Conservation (phyloP, 352 stramenopile species). For the Thalassiosira mediterranea region DNA sequence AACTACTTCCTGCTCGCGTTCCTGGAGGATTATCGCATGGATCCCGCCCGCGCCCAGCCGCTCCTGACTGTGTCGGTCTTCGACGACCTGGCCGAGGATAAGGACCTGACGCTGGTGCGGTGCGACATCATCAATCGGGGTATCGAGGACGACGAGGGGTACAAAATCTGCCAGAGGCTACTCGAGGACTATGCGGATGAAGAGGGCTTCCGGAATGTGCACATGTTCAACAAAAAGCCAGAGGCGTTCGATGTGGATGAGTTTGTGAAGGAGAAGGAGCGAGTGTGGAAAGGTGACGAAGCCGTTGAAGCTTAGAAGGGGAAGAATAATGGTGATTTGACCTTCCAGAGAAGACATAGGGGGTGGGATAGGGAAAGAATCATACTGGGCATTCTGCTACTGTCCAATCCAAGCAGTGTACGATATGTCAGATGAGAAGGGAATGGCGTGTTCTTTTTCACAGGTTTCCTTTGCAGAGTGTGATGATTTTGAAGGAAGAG, state of each 20-base stretch:
- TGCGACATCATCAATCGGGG: constrained; percentile 75
- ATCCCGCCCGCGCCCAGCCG: constrained; percentile 66
- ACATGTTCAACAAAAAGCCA: constrained; percentile 76
- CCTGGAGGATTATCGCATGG: constrained; percentile 81
- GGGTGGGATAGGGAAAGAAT: no score
- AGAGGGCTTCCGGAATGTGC: constrained; percentile 55
- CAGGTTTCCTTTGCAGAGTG: no score
- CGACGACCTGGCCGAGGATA: constrained; percentile 66
- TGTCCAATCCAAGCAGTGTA: no score
- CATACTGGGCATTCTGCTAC: no score
- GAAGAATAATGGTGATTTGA: no score
- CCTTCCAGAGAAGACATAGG: no score
- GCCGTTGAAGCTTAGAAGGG: no score
- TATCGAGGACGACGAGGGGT: constrained; percentile 70
- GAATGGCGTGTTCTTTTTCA: no score
- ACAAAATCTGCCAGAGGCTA: constrained; percentile 60
- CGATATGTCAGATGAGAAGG: no score
- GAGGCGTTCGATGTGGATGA: constrained; percentile 76
- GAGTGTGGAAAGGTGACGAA: constrained; percentile 55
- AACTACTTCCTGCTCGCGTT: constrained; percentile 76
- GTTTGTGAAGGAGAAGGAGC: constrained; percentile 62
- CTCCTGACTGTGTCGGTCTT: constrained; percentile 77
- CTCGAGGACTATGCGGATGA: constrained; percentile 65
- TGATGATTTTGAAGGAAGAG: no score
- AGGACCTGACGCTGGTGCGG: constrained; percentile 69